Evolutionary conservation across 2,329 filamentous ascomycete species (phyloP).

Genomic region (Hortaea werneckii): DNA sequence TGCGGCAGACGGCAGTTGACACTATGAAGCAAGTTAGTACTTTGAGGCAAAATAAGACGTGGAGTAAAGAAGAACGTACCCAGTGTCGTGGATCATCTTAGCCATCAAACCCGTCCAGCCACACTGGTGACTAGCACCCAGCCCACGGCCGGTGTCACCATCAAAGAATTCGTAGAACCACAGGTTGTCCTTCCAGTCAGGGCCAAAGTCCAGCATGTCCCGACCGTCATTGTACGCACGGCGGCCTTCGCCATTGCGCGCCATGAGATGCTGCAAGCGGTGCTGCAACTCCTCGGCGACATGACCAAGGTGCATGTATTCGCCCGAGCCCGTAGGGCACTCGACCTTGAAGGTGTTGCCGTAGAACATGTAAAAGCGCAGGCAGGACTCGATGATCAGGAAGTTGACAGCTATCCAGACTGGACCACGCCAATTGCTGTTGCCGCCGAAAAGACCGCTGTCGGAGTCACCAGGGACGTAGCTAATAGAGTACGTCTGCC

Average conservation of each 20-base stretch:
- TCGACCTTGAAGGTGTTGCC: slow-evolving; percentile 81
- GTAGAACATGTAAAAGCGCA: slow-evolving; percentile 94
- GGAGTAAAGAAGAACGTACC: slow-evolving; percentile 47
- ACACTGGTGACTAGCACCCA: slow-evolving; percentile 88
- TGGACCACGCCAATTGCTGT: slow-evolving; percentile 93
- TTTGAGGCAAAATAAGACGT: neutral
- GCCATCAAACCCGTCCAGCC: slow-evolving; percentile 95
- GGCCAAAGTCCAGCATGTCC: slow-evolving; percentile 80
- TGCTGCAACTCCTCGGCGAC: slow-evolving; percentile 94
- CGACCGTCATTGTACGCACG: slow-evolving; percentile 81
- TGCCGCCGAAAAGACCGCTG: slow-evolving; percentile 87
- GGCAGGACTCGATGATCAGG: slow-evolving; percentile 83
- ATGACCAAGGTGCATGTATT: slow-evolving; percentile 90
- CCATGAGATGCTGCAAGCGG: slow-evolving; percentile 83
- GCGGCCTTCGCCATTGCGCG: slow-evolving; percentile 70
- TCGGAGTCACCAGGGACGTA: slow-evolving; percentile 96
- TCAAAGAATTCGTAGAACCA: slow-evolving; percentile 99
- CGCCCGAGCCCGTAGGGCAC: slow-evolving; percentile 85
- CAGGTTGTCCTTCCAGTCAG: slow-evolving; percentile 83
- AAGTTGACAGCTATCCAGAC: slow-evolving; percentile 98
- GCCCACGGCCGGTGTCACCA: slow-evolving; percentile 76
- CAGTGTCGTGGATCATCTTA: slow-evolving; percentile 95
- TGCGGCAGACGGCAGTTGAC: slow-evolving; percentile 85
- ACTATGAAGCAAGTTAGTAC: slow-evolving; percentile 44
- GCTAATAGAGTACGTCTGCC: slow-evolving; percentile 73